Base-by-base conservation (phyloP, 257 asterid species). In the Solanum piurae region DNA sequence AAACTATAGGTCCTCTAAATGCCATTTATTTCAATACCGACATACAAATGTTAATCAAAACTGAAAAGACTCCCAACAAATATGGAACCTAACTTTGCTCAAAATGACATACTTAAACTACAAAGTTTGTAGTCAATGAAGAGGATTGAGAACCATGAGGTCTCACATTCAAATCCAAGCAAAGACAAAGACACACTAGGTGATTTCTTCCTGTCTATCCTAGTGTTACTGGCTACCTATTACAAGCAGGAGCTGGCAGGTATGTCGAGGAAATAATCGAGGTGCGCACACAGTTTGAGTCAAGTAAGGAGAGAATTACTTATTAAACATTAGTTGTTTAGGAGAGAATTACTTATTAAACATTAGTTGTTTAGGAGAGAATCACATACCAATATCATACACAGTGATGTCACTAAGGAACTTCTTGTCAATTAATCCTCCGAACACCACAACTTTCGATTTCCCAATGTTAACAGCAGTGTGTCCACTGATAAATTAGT, bases 391-490 rank as follows among this genome's bases (percentile, higher is more conserved):
- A 87, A 92, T 91, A 88, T 96, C 99, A 91, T 92, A 96, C 87
- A 96, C 98, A 84, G 83, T 86, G 82, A 96, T 90, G 87, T 94
- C 98, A 83, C 88, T 92, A 90, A 95, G 96, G 94, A 97, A 97
- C 68, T 93, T 92, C 95, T 94, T 96, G 90, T 95, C 98, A 83
- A 94, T 90, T 60, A 97, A 89, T 74, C 99, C 99, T 49, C 99
- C 99, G 75, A 97, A 97, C 62, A 94, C 89, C 34, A 95, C 96
- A 72, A 95, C 88, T 96, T 96, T 96, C 83, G 99, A 96, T 87
- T 94, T 95, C 76, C 99, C 98, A 84, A 96, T 92, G 91, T 94
- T 94, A 88, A 95, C 98, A 87, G 98, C 98, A 11, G 98, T 94
- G 86, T 95, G 99, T 14, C 98, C 98, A 88, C 99, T 96, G 96